Evolutionary conservation across 148 eudicot genomes (phyloP), one percentile per base, ranked within the genome.

Genomic region (Chenopodium suecicum): DNA sequence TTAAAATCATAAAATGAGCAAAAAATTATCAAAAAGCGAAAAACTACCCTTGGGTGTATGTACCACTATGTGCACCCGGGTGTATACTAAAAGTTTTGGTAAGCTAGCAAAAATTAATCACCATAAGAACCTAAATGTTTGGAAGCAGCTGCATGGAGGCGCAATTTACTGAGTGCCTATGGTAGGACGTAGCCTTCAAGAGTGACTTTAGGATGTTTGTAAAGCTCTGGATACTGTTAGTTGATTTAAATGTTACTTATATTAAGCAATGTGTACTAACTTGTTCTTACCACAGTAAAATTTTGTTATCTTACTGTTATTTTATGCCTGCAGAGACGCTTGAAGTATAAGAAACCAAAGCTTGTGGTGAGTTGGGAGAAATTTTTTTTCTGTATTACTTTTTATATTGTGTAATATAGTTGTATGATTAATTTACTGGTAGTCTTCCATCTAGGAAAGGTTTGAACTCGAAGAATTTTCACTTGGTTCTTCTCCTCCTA

Each of bases 391-490:
- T 14, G 29, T 9, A 7, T 54, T 48, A 32, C 6, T 68, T 34
- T 47, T 68, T 80, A 31, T 60, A 70, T 41, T 31, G 52, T 25
- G 72, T 62, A 63, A 74, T 77, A 77, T 27, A 67, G 46, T 81
- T 66, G 23, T 54, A 46, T 79, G 72, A 62, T 84, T 54, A 46
- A 73, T 79, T 48, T 31, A 82, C 79, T 83, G 73, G 73, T 76
- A 80, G 27, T 74, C 19, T 22, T 79, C 64, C 74, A 80, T 89
- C 44, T 84, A 97, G 99, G 98, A 97, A 89, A 97, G 78, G 58
- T 89, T 97, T 80, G 96, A 97, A 86, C 90, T 97, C 69, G 94
- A 86, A 88, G 97, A 84, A 68, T 94, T 97, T 84, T 97, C 99
- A 34, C 91, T 97, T 75, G 99, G 99, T 71, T 86, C 94, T 52